phyloP scores from a whole-genome alignment of 2,329 filamentous ascomycete genomes.

The Macrophomina tecta region DNA sequence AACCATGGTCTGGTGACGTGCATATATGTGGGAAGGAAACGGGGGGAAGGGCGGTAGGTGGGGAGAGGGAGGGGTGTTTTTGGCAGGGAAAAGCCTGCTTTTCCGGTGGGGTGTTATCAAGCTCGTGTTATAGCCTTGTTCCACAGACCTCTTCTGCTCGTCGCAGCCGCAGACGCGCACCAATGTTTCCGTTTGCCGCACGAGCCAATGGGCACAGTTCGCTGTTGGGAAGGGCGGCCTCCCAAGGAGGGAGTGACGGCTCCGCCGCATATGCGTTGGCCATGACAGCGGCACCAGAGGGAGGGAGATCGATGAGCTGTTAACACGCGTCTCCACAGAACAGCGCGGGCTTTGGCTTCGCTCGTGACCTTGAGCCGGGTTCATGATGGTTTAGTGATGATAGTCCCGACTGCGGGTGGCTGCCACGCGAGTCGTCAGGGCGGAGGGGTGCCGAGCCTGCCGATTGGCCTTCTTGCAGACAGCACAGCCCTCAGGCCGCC shows the following conservation, averaged over 20 bases:
- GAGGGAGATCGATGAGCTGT: constrained; percentile 8
- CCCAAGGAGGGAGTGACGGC: background rate
- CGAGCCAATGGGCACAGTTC: background rate
- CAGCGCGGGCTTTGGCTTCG: background rate
- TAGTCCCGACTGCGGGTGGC: background rate
- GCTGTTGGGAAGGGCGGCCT: background rate
- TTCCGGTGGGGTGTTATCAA: constrained; percentile 10
- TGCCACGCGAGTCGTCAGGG: constrained; percentile 10
- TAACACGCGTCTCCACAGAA: background rate
- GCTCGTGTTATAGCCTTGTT: constrained; percentile 4
- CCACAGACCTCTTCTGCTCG: background rate
- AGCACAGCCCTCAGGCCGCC: background rate
- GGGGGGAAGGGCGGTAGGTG: constrained; percentile 7
- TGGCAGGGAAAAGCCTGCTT: constrained; percentile 23
- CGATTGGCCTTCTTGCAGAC: background rate
- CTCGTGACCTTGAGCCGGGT: constrained; percentile 4
- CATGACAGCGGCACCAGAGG: background rate
- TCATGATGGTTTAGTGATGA: background rate
- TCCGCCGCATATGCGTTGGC: background rate
- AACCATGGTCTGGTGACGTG: constrained; percentile 7
- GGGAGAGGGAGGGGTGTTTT: background rate
- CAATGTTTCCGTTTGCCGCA: background rate
- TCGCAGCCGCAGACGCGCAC: constrained; percentile 5
- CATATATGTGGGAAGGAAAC: constrained; percentile 3
- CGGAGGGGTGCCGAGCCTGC: background rate